Conservation (phyloP, 345 rosid species). For the Mercurialis annua region DNA sequence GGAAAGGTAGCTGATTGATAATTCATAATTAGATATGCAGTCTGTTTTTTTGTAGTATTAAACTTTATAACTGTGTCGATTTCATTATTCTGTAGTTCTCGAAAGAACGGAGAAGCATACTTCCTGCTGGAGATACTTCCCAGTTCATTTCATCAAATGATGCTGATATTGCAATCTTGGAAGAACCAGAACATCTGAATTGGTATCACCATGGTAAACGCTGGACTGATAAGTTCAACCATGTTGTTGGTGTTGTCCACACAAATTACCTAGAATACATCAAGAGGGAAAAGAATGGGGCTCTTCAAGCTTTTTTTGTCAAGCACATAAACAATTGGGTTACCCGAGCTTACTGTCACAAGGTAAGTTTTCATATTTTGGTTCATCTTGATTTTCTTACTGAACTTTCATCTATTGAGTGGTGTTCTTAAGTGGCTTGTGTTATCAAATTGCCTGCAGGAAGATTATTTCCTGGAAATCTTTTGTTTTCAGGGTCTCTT, state of each 20-base stretch:
- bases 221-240: slow-evolving; percentile 95
- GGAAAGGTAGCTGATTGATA: slow-evolving; percentile 65
- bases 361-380: slow-evolving; percentile 43
- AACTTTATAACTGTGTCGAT: slow-evolving; percentile 1
- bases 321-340: slow-evolving; percentile 94
- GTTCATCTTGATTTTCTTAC: not conserved
- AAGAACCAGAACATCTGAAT: slow-evolving; percentile 96
- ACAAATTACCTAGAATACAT: slow-evolving; percentile 98
- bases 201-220: slow-evolving; percentile 98
- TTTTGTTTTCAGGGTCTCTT: not conserved
- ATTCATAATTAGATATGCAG: slow-evolving; percentile 11
- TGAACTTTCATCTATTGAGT: not conserved
- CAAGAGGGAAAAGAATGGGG: slow-evolving; percentile 94
- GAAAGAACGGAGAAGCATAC: slow-evolving; percentile 86
- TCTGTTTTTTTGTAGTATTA: slow-evolving; percentile 2
- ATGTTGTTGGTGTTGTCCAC: slow-evolving; percentile 95
- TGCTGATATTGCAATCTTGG: slow-evolving; percentile 89
- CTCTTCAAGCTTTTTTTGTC: slow-evolving; percentile 88
- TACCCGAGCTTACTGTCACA: slow-evolving; percentile 82
- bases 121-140: slow-evolving; percentile 96
- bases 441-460: not conserved
- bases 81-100: slow-evolving; percentile 55
- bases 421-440: not conserved
- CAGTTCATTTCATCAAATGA: slow-evolving; percentile 81
- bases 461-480: slow-evolving; percentile 3